These are phyloP conservation scores for Boletellus sp. DNA, from an alignment of 768 basidiomycete genomes.

Conservation along the genomic window DNA sequence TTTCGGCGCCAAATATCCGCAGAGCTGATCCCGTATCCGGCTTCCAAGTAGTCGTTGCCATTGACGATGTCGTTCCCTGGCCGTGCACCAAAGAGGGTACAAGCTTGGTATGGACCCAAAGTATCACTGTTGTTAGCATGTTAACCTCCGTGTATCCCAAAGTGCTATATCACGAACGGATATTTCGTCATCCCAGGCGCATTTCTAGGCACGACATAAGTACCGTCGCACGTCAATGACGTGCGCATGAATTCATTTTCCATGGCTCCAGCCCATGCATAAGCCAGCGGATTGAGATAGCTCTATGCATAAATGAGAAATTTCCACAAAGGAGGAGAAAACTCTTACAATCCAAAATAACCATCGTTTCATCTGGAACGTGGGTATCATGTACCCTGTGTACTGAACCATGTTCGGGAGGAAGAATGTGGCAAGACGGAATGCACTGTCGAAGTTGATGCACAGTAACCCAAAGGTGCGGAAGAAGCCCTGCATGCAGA, in stretches of 20 bases:
- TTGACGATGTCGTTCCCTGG: constrained; percentile 52
- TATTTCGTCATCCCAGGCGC: constrained; percentile 52
- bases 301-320: constrained; percentile 36
- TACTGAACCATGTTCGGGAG: constrained; percentile 75
- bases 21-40: constrained; percentile 46
- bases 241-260: constrained; percentile 83
- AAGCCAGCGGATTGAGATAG: constrained; percentile 76
- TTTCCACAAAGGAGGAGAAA: neutral
- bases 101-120: constrained; percentile 69
- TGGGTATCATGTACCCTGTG: constrained; percentile 66
- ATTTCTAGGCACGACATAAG: constrained; percentile 63
- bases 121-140: constrained; percentile 35
- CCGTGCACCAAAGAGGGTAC: constrained; percentile 67
- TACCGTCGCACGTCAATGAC: constrained; percentile 60
- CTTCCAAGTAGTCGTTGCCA: constrained; percentile 60
- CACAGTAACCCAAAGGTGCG: constrained; percentile 61
- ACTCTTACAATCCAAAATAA: constrained; percentile 76
- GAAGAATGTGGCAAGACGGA: constrained; percentile 60
- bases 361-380: constrained; percentile 72
- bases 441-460: constrained; percentile 51
- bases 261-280: constrained; percentile 75
- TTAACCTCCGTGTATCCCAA: constrained; percentile 1
- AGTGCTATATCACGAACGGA: constrained; percentile 43
- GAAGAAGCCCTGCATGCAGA: constrained; percentile 85
- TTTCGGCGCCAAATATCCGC: constrained; percentile 63